Evolutionary conservation across 345 rosid genomes (phyloP).

Genomic region (Nephelium lappaceum): DNA sequence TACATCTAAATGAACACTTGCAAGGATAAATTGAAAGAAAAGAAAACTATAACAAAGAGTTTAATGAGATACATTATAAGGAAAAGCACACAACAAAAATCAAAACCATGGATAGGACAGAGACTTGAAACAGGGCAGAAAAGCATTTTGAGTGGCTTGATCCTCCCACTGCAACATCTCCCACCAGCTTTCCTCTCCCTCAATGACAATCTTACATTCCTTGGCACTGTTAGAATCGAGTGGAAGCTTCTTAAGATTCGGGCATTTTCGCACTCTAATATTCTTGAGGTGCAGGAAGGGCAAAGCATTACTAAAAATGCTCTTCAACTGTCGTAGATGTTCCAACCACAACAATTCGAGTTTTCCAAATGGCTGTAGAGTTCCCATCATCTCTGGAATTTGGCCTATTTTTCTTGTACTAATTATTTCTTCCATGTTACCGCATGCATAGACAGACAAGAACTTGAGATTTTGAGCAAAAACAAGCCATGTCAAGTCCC

Average conservation of each 20-base stretch:
- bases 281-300: background rate
- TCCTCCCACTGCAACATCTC: background rate
- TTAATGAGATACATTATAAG: background rate
- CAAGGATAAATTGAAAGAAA: too few species aligned
- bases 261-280: too few species aligned
- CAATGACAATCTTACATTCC: background rate
- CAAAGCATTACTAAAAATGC: background rate
- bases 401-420: background rate
- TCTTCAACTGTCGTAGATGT: background rate
- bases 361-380: background rate
- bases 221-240: background rate
- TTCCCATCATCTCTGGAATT: background rate
- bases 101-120: background rate
- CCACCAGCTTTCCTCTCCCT: background rate
- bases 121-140: background rate
- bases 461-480: conserved; percentile 6
- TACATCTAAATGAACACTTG: too few species aligned
- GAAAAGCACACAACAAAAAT: background rate
- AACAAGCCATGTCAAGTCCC: conserved; percentile 20
- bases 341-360: background rate
- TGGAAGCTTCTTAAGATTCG: background rate
- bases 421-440: conserved; percentile 9
- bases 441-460: background rate
- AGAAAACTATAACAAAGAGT: too few species aligned
- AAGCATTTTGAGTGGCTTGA: background rate